Conservation (phyloP, 345 rosid species). For the Boechera retrofracta region DNA sequence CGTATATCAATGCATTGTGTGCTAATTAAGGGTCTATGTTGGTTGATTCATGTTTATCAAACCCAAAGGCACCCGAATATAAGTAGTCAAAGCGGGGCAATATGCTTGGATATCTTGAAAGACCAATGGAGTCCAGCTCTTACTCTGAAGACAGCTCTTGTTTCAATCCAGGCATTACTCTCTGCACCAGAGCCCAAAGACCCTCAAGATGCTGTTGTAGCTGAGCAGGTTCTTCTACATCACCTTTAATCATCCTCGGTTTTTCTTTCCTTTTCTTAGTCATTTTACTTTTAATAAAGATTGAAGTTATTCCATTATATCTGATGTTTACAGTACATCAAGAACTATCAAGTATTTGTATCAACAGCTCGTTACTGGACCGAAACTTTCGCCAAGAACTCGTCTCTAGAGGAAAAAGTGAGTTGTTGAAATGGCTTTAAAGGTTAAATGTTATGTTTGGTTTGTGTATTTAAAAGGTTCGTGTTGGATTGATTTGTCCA, state of each 20-base stretch:
- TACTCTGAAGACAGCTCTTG: conserved; percentile 96
- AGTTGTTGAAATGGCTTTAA: background rate
- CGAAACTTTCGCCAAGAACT: conserved; percentile 85
- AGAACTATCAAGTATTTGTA: conserved; percentile 82
- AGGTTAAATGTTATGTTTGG: background rate
- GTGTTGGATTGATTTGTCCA: conserved; percentile 29
- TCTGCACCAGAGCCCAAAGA: conserved; percentile 96
- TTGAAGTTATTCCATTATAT: background rate
- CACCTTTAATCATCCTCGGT: background rate
- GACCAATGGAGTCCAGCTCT: conserved; percentile 99
- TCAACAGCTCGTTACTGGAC: conserved; percentile 99
- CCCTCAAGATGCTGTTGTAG: conserved; percentile 99
- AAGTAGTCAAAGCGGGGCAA: conserved; percentile 99
- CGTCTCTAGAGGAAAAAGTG: conserved; percentile 91
- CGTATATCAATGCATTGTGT: background rate
- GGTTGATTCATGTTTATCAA: conserved; percentile 11
- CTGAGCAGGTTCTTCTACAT: conserved; percentile 73
- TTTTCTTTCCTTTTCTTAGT: background rate
- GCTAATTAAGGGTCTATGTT: conserved; percentile 8
- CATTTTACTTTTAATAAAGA: background rate
- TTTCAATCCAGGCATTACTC: conserved; percentile 91
- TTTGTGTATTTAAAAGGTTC: conserved; percentile 10
- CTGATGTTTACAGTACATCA: conserved; percentile 68
- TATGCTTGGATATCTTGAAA: conserved; percentile 95
- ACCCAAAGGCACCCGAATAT: conserved; percentile 91